Base-by-base conservation (phyloP, 208 protist genomes). In the Crithidia expoeki region DNA sequence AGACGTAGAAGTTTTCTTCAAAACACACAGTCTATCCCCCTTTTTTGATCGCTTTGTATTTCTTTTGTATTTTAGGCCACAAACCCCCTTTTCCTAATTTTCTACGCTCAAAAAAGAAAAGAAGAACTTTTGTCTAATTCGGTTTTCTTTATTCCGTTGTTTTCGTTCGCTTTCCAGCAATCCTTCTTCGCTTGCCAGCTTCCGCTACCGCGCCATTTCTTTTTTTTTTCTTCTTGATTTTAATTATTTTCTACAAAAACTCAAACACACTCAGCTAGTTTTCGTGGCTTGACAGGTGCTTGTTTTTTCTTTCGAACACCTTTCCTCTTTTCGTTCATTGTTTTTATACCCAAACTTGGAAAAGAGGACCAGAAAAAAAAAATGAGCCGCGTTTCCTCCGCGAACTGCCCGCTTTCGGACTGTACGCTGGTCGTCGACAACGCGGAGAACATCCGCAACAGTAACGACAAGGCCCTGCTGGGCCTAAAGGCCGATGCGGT, bases 341-440 rank as follows among this genome's bases (percentile, higher is more conserved):
- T 34, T 38, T 38, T 30, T 58, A 7, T 58, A 11, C 30, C 49
- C 36, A 33, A 58, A 47, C 47, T n/a, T 70, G n/a, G 27, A 14
- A 74, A 38, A 58, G n/a, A n/a, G n/a, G n/a, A n/a, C n/a, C n/a
- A n/a, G 3, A 7, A 40, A 27, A 25, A 36, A 2, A 56, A 21
- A 21, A 84, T 79, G 73, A 76, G 64, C 56, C 55, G 50, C 4
- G 6, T 68, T n/a, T 11, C 59, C 55, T 6, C 56, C 36, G 27
- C 46, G n/a, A 58, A 17, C 9, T 76, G 68, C 21, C 81, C 87
- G 33, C 75, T 95, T 21, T 75, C 76, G 36, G 90, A 95, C 70
- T 95, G 90, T 80, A 95, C 90, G 49, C 78, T 63, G 9, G 86
- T 80, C 12, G 80, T 87, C 66, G 80, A 88, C 62, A 95, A 95